A percentile compares a stretch with the other conserved stretches of the same genome.
Evolutionary conservation across 257 asterid genomes (phyloP).

Genomic region (Penstemon newberryi): DNA sequence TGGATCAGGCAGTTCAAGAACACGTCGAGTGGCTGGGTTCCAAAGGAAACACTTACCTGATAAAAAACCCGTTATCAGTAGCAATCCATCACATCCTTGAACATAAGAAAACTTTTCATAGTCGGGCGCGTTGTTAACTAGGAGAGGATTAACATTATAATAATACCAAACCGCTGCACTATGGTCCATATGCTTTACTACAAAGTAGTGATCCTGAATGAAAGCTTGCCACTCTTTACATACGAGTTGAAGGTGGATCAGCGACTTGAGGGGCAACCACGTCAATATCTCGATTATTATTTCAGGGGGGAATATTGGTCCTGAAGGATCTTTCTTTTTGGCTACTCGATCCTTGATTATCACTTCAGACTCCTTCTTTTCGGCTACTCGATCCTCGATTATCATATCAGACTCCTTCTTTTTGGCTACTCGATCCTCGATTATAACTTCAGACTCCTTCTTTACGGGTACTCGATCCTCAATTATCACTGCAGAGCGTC

Average conservation of each 20-base stretch:
- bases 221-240: slow-evolving; percentile 28
- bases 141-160: no score
- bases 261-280: slow-evolving; percentile 23
- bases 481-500: no score
- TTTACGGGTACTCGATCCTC: no score
- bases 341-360: neutral
- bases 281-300: slow-evolving; percentile 22
- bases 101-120: neutral
- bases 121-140: no score
- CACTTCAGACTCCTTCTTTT: no score
- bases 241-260: slow-evolving; percentile 22
- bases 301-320: slow-evolving; percentile 4
- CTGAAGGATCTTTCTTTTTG: neutral
- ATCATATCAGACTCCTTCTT: no score
- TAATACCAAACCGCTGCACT: no score
- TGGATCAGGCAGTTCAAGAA: slow-evolving; percentile 35
- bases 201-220: slow-evolving; percentile 18
- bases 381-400: no score
- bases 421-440: no score
- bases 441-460: no score
- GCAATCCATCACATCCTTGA: slow-evolving; percentile 28
- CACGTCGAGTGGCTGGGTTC: slow-evolving; percentile 30
- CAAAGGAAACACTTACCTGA: neutral
- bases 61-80: neutral
- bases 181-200: slow-evolving; percentile 20